Base-by-base conservation (phyloP, 306 rosid genomes). In the Begonia peltatifolia region DNA sequence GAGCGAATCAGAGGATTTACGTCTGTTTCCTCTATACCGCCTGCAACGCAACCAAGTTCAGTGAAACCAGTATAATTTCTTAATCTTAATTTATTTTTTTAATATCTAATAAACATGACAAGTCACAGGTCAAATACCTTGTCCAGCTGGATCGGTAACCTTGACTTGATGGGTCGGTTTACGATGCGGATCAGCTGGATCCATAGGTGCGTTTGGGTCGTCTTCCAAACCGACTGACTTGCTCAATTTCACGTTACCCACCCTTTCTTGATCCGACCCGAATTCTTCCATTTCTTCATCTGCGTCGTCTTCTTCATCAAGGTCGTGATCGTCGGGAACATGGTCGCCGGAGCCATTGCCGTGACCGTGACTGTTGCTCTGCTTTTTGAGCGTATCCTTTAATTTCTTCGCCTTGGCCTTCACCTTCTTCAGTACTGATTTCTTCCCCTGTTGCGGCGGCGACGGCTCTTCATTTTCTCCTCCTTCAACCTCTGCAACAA, bases 391-490 rank as follows among this genome's bases (percentile, higher is more conserved):
- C 12, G 74, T 70, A 25, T 75, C 69, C 74, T 67, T 81, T 7
- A 87, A 64, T 76, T 84, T 84, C 78, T 58, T 87, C 4, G 94
- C 96, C 76, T 71, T 87, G 2, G 75, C 81, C 79, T 81, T 84
- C 13, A 81, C 94, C 63, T 71, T 84, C 57, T 12, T 73, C 15
- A 87, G 2, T 47, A 81, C 79, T 6, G 96, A 79, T 22, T 65
- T 79, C 78, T 81, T 78, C 75, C 79, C 94, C 60, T 64, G 78
- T 47, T 60, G 71, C 12, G 71, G 66, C 44, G 38, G 38, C 38
- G 38, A 30, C 38, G 6, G 38, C 38, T 30, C 38, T 7, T 64
- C 70, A 6, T 64, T 76, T 15, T 35, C 71, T 49, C 70, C 87
- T 61, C 70, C 76, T 23, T 14, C 58, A 53, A 41, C 74, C 60